Evolutionary conservation across 2,329 filamentous ascomycete species (phyloP), one percentile per base, ranked within the genome.

Genomic region (Keithomyces neogunnii): DNA sequence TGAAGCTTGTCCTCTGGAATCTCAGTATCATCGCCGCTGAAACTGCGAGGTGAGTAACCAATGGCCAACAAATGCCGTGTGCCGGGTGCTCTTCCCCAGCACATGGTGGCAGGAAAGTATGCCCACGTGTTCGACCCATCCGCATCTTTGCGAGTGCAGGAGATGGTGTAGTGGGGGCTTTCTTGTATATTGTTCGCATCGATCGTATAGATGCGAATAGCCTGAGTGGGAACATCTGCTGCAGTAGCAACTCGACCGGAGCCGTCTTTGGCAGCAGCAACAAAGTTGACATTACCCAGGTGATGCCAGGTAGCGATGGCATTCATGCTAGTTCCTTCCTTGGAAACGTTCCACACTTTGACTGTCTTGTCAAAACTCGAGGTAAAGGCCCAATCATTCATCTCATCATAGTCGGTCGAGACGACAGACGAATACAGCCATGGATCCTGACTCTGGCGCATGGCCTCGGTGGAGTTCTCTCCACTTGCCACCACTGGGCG

Each of bases 391-490:
- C 75, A 64, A 2, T 71, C 66, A 31, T 69, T 69, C 0, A 56
- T 51, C 2, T 66, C 57, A 51, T 79, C 76, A 55, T 79, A 80
- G 49, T 82, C 78, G 0, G 80, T 82, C 4, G 78, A 78, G 0
- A 83, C 81, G 0, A 85, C 81, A 0, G 82, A 84, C 0, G 79
- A 77, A 57, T 82, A 85, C 0, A 85, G 66, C 81, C 81, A 85
- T 0, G 77, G 78, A 47, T 81, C 78, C 54, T 84, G 80, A 39
- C 74, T 80, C 54, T 73, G 70, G 2, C 75, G 69, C 80, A 84
- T 82, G 0, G 77, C 76, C 2, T 73, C 67, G 3, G 73, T 72
- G 0, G 79, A 70, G 56, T 83, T 84, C 19, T 80, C 77, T 0
- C 74, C 74, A 49, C 73, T 73, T 10, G 73, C 65, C 0, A 83